phyloP scores from a whole-genome alignment of 306 rosid species.

The Dalbergia oliveri region DNA sequence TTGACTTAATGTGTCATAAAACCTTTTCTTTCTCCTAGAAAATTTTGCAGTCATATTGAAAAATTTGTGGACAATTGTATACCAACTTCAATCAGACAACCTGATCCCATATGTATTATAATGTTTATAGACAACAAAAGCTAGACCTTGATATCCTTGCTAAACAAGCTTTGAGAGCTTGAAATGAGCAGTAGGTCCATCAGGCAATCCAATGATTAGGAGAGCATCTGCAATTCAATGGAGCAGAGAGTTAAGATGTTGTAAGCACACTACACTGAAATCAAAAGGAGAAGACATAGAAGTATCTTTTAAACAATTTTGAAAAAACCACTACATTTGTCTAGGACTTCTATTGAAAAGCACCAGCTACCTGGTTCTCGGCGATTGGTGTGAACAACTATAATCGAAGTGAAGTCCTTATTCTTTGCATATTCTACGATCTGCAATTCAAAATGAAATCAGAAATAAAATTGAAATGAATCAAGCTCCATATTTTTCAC shows the following conservation, averaged over 20 bases:
- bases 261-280: not conserved
- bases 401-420: slow-evolving; percentile 83
- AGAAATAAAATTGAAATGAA: slow-evolving; percentile 19
- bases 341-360: slow-evolving; percentile 40
- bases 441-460: slow-evolving; percentile 54
- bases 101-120: not conserved
- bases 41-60: not conserved
- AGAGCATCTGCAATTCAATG: slow-evolving; percentile 69
- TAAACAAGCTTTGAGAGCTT: slow-evolving; percentile 82
- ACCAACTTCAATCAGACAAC: slow-evolving; percentile 23
- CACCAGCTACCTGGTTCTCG: slow-evolving; percentile 82
- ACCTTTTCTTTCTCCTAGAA: slow-evolving; percentile 15
- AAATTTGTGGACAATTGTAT: slow-evolving; percentile 10
- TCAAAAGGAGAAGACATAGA: not conserved
- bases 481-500: slow-evolving; percentile 16
- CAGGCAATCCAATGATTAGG: slow-evolving; percentile 73
- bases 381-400: slow-evolving; percentile 94
- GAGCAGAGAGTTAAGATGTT: slow-evolving; percentile 30
- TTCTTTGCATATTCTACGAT: slow-evolving; percentile 92
- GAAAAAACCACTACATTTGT: slow-evolving; percentile 4
- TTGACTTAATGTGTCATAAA: not conserved
- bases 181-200: slow-evolving; percentile 97
- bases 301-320: not conserved
- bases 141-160: slow-evolving; percentile 86
- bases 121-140: slow-evolving; percentile 13